phyloP scores from a whole-genome alignment of 495 filamentous ascomycete genomes.

The Podospora pseudopauciseta region DNA sequence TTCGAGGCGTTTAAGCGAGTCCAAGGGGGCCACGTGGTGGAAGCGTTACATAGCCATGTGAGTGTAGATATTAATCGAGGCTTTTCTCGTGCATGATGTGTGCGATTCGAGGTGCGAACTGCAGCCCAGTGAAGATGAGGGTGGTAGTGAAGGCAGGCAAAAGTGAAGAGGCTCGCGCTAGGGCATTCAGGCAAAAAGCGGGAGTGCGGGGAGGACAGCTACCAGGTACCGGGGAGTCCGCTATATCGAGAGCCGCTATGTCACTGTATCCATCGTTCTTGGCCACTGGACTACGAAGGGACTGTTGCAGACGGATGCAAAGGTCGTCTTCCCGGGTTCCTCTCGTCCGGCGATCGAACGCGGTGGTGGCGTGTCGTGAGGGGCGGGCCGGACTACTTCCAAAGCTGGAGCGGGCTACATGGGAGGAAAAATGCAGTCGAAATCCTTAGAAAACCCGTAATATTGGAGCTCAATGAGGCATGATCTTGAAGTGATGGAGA shows the following conservation, averaged over 20 bases:
- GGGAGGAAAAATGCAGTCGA: neutral
- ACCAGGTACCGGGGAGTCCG: neutral
- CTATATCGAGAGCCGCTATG: neutral
- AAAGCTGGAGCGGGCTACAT: neutral
- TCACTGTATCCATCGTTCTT: neutral
- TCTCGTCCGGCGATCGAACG: neutral
- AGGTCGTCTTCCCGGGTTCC: neutral
- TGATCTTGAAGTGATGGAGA: neutral
- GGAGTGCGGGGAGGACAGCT: conserved; percentile 2
- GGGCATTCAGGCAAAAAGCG: conserved; percentile 21
- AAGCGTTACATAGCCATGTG: neutral
- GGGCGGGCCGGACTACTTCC: neutral
- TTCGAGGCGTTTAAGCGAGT: neutral
- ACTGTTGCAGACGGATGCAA: neutral
- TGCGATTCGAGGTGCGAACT: neutral
- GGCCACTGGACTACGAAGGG: neutral
- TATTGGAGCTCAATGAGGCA: neutral
- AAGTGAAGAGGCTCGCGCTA: conserved; percentile 5
- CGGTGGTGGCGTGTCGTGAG: neutral
- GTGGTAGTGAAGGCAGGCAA: neutral
- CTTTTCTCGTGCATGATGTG: neutral
- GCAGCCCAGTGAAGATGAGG: neutral
- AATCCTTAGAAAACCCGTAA: neutral
- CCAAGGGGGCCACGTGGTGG: neutral
- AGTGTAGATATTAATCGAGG: neutral